These are phyloP conservation scores for Biscogniauxia marginata DNA, from an alignment of 2,329 filamentous ascomycete genomes.

Conservation along the genomic window DNA sequence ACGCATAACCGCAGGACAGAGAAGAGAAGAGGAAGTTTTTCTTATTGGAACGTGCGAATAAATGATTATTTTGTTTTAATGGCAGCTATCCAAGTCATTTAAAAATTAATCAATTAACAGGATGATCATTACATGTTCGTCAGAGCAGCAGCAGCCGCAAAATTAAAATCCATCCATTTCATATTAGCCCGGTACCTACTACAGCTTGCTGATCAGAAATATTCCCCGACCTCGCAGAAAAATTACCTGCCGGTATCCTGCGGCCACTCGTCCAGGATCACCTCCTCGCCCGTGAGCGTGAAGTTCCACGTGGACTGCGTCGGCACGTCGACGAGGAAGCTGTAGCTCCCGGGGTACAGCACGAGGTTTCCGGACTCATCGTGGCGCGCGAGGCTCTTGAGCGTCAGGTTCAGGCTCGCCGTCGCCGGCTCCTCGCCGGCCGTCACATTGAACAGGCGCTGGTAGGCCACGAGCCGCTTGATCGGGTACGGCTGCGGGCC, in stretches of 20 bases:
- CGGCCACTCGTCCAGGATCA: slow-evolving; percentile 34
- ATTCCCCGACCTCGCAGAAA: no score
- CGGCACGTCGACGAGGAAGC: slow-evolving; percentile 38
- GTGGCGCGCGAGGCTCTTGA: slow-evolving; percentile 42
- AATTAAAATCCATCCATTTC: no score
- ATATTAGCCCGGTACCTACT: no score
- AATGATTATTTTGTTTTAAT: no score
- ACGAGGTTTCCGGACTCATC: slow-evolving; percentile 44
- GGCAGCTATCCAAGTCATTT: no score
- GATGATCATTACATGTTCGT: no score
- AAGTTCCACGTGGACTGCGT: slow-evolving; percentile 38
- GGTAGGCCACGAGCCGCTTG: slow-evolving; percentile 45
- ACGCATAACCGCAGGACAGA: no score
- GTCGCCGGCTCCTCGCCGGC: slow-evolving; percentile 21
- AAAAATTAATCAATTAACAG: no score
- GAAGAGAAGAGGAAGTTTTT: no score
- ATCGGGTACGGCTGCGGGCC: slow-evolving; percentile 44
- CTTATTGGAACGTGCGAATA: no score
- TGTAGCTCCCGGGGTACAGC: slow-evolving; percentile 47
- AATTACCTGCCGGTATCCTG: slow-evolving; percentile 30
- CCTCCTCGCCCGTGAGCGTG: slow-evolving; percentile 38
- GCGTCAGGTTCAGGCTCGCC: slow-evolving; percentile 39
- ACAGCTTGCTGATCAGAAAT: no score
- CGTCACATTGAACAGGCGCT: slow-evolving; percentile 34
- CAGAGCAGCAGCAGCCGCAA: no score